Conservation (phyloP, 805 yeast species). For the Yamadazyma scolyti region DNA sequence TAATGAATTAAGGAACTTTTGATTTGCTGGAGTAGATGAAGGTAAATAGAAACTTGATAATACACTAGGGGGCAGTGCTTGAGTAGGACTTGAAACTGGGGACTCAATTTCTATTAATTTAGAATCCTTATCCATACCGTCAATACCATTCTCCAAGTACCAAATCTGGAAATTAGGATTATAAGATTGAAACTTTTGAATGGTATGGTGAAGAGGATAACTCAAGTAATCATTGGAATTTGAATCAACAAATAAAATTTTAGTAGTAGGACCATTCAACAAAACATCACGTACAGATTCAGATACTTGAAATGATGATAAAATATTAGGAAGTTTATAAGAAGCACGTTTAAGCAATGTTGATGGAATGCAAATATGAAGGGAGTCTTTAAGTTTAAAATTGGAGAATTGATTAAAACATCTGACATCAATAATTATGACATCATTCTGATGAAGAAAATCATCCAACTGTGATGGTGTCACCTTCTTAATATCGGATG, state of each 20-base stretch:
- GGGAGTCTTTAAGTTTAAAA: constrained; percentile 25
- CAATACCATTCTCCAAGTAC: constrained; percentile 8
- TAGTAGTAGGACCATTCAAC: constrained; percentile 11
- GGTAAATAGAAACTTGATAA: constrained; percentile 43
- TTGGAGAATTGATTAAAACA: constrained; percentile 33
- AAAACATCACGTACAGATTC: constrained; percentile 16
- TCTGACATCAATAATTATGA: constrained; percentile 33
- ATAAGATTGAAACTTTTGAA: constrained; percentile 23
- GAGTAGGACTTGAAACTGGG: constrained; percentile 4
- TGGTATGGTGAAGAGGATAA: constrained; percentile 34
- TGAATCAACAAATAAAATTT: constrained; percentile 20
- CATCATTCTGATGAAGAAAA: constrained; percentile 1
- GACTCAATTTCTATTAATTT: constrained; percentile 7
- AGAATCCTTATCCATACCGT: constrained; percentile 1
- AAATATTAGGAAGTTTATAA: constrained; percentile 27
- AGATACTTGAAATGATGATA: constrained; percentile 27
- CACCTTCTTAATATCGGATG: constrained; percentile 1
- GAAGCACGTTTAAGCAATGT: constrained; percentile 39
- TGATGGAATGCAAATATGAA: constrained; percentile 42
- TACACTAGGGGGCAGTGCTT: constrained; percentile 7
- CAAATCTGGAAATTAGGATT: constrained; percentile 7
- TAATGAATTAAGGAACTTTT: constrained; percentile 32
- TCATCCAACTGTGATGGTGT: not conserved
- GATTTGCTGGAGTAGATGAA: constrained; percentile 32
- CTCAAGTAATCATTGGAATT: constrained; percentile 19